Evolutionary conservation across 2,329 filamentous ascomycete genomes (phyloP), one percentile per base, ranked within the genome.

Genomic region (Colletotrichum australisinense): DNA sequence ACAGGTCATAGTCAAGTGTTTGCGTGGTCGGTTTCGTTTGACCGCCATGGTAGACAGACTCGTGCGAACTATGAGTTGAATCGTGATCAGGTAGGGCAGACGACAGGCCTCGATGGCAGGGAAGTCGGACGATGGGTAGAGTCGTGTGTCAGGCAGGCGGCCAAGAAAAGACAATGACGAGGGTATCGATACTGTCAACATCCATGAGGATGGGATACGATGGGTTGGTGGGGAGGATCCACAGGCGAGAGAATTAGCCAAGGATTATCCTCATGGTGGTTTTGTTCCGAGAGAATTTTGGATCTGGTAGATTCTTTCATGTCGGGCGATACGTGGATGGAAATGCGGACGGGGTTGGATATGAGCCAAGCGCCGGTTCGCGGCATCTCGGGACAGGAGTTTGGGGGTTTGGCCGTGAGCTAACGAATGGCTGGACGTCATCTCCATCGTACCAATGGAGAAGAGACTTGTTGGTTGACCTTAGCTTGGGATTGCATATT

Each of bases 251-350:
- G 58, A 52, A 49, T 55, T 46, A 57, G 19, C 52, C 70, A 60
- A 60, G 66, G 30, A 35, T 35, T n/a, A 24, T 35, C 7, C n/a
- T 32, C 42, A 12, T 42, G 46, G 42, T 60, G 55, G 53, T n/a
- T 42, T 69, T 63, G 52, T 28, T 64, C 55, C 70, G 59, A 42
- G 59, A 32, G 55, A 55, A 60, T 53, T 65, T 52, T 56, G 66
- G 32, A 73, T 60, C 53, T 60, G 59, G 55, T 59, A 69, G 56
- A 59, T 53, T 64, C 53, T 60, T 67, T 60, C 69, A 53, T 60
- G 65, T 59, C 35, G 55, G 52, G 22, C 62, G 53, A 35, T 38
- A 42, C 26, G 59, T 26, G 22, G 19, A 46, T 63, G 62, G 30
- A 38, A 55, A 49, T 32, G 42, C 42, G 35, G n/a, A 46, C 35